Base-by-base conservation (phyloP, 2,329 filamentous ascomycete genomes). In the Neonectria ditissima region DNA sequence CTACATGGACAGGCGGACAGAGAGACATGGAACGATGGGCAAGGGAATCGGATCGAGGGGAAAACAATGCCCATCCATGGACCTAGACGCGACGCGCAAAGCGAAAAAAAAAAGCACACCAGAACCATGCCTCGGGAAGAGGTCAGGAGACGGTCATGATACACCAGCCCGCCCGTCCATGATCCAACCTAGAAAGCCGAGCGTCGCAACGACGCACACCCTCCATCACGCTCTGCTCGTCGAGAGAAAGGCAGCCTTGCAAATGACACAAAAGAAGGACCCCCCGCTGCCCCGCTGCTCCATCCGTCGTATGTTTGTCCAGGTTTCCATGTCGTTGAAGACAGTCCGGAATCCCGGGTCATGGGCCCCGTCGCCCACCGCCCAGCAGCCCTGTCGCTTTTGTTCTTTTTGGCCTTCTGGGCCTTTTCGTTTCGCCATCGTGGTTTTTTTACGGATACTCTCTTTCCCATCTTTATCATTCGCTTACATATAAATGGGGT, bases 121-220 rank as follows among this genome's bases (percentile, higher is more conserved):
- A 63, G 55, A 55, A 63, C 22, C 48, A 60, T 39, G 47, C 44
- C 45, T 32, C 39, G 44, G 39, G 37, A 47, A 55, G 57, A 57
- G 62, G 62, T 64, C 62, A 64, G 62, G 62, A 64, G 62, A 64
- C 62, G 57, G 62, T 64, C 62, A 64, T 64, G 62, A 64, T 64
- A 64, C 62, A 54, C 22, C 22, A 47, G 13, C 20, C 54, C 43
- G 43, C 41, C 53, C 52, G 30, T 57, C 41, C 39, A 47, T 47
- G 43, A 51, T 58, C 50, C 48, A 48, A 39, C 55, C 32, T 44
- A 53, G n/a, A 41, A 63, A 45, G 51, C 60, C 50, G 59, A 57
- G 41, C 43, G 60, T 59, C 37, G 48, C 55, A 62, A 45, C 53
- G 30, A 9, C 37, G n/a, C 37, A 52, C 30, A 14, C 18, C 32